Base-by-base conservation (phyloP, 192 early-diverging fungal genomes). In the Coemansia brasiliensis region DNA sequence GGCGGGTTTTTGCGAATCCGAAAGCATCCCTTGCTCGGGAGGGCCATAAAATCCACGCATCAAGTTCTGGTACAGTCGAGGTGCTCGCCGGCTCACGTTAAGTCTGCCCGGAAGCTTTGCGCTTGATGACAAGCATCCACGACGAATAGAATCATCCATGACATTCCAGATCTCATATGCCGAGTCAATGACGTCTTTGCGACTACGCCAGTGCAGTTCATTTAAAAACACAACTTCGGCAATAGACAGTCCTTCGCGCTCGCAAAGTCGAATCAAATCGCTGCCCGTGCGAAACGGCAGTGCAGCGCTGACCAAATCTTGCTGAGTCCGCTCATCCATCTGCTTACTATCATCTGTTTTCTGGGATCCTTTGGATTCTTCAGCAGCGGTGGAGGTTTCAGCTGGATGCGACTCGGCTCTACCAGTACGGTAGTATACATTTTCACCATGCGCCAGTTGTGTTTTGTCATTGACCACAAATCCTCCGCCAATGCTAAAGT, bases 211-310 rank as follows among this genome's bases (percentile, higher is more conserved):
- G 35, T 89, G 88, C 12, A 95, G 83, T 64, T 98, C 95, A 65
- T 98, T 98, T 57, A 90, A 83, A 61, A 87, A 94, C 1, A 98
- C 95, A 0, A 98, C 91, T 63, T 98, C 90, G n/a, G 95, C 92
- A 72, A 98, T 98, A 20, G 90, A 85, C 80, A 94, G 82, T 53
- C 88, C 79, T 65, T 94, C 86, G 40, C 87, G 82, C 55, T 87
- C 69, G 69, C 95, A 98, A 22, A 93, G 82, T 32, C 88, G 77
- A 29, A 98, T 67, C 32, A 98, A 65, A 43, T 88, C 88, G 29
- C 83, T 78, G 21, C 88, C 90, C 20, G 91, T 89, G 35, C 80
- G 72, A 69, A 98, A 98, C 2, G 95, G 93, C 29, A 98, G 61
- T 3, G 88, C 88, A 10, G 90, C 89, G 1, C 84, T 86, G 41